These are phyloP conservation scores for Aspergillus hancockii DNA, from an alignment of 495 filamentous ascomycete genomes.

Conservation along the genomic window DNA sequence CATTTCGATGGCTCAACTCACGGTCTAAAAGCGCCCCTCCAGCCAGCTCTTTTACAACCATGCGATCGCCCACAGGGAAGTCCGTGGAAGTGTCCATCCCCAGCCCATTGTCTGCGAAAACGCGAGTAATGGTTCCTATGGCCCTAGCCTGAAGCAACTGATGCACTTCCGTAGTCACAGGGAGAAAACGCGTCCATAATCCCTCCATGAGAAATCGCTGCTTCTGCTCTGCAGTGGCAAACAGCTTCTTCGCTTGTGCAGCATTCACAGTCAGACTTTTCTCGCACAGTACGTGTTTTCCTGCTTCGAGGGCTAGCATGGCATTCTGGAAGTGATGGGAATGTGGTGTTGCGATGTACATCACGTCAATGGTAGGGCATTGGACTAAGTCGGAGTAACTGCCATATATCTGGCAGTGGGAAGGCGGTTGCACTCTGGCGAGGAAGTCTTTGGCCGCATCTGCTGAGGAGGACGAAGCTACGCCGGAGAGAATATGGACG, in stretches of 20 bases:
- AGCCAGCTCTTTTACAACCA: slow-evolving; percentile 71
- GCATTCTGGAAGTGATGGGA: slow-evolving; percentile 72
- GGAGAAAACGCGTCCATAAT: slow-evolving; percentile 81
- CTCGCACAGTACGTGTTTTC: slow-evolving; percentile 48
- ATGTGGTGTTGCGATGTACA: slow-evolving; percentile 84
- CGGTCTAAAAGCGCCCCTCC: slow-evolving; percentile 73
- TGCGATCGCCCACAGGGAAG: slow-evolving; percentile 54
- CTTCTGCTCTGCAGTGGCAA: slow-evolving; percentile 65
- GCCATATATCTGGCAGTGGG: slow-evolving; percentile 48
- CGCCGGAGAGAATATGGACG: background rate
- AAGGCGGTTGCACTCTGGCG: slow-evolving; percentile 51
- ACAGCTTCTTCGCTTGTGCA: slow-evolving; percentile 62
- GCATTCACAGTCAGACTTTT: slow-evolving; percentile 67
- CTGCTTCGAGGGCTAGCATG: slow-evolving; percentile 41
- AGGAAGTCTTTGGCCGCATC: slow-evolving; percentile 34
- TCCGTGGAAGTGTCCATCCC: slow-evolving; percentile 35
- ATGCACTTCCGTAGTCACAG: slow-evolving; percentile 63
- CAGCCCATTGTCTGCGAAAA: slow-evolving; percentile 60
- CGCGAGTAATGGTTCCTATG: slow-evolving; percentile 67
- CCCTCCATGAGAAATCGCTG: slow-evolving; percentile 81
- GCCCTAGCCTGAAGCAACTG: slow-evolving; percentile 57
- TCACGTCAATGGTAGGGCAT: slow-evolving; percentile 68
- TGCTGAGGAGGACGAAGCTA: background rate
- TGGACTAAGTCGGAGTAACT: slow-evolving; percentile 68
- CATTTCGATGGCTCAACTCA: slow-evolving; percentile 9